These are phyloP conservation scores for Galeopsis tetrahit DNA, from an alignment of 257 asterid genomes.

Conservation along the genomic window DNA sequence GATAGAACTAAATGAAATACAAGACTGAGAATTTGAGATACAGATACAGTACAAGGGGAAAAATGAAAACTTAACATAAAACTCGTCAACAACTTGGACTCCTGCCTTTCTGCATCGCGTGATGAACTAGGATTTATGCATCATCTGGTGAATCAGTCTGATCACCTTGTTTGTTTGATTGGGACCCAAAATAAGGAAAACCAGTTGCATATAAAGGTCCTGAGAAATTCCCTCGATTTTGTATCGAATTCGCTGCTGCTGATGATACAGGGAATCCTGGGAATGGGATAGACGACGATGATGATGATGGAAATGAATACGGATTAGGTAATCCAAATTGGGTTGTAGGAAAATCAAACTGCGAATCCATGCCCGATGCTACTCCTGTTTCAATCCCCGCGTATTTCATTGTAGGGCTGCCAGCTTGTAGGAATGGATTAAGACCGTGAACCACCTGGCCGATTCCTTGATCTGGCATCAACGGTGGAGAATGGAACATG, in stretches of 20 bases:
- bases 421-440: background rate
- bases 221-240: background rate
- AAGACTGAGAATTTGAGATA: background rate
- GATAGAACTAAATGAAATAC: background rate
- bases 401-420: background rate
- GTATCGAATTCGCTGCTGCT: background rate
- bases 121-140: background rate
- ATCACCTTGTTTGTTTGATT: background rate
- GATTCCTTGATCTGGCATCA: constrained; percentile 1
- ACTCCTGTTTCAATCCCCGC: background rate
- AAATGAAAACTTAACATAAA: too few relatives aligned
- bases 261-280: too few relatives aligned
- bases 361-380: background rate
- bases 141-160: background rate
- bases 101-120: too few relatives aligned
- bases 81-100: background rate
- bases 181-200: constrained; percentile 8
- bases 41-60: too few relatives aligned
- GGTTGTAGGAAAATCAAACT: background rate
- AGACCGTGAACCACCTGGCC: constrained; percentile 1
- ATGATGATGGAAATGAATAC: background rate
- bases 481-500: background rate
- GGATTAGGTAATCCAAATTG: constrained; percentile 22
- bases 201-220: background rate
- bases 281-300: too few relatives aligned